These are phyloP conservation scores for Amorphotheca resinae DNA, from an alignment of 495 filamentous ascomycete species.

Conservation along the genomic window DNA sequence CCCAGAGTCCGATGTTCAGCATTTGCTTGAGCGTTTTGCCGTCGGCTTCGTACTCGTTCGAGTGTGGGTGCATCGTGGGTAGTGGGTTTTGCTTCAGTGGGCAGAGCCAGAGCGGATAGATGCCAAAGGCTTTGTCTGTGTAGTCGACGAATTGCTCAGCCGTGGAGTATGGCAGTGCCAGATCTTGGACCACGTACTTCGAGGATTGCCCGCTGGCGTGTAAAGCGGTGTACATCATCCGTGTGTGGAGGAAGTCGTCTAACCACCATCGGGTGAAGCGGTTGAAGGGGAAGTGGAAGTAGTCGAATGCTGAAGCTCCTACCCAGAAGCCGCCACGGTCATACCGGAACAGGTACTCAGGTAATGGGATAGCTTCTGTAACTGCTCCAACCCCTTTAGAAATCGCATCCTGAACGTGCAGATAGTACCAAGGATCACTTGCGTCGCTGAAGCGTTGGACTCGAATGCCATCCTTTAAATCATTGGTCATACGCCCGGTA, in stretches of 20 bases:
- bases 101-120: slow-evolving; percentile 51
- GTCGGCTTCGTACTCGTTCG: slow-evolving; percentile 19
- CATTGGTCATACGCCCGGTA: slow-evolving; percentile 35
- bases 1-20: slow-evolving; percentile 46
- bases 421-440: slow-evolving; percentile 42
- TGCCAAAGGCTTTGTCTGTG: slow-evolving; percentile 31
- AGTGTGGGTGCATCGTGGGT: slow-evolving; percentile 37
- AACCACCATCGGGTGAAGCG: slow-evolving; percentile 42
- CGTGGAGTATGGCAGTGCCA: slow-evolving; percentile 40
- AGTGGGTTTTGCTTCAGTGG: slow-evolving; percentile 33
- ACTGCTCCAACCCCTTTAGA: slow-evolving; percentile 8
- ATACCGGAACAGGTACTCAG: slow-evolving; percentile 48
- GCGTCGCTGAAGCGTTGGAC: slow-evolving; percentile 31
- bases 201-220: slow-evolving; percentile 42
- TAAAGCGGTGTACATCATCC: slow-evolving; percentile 49
- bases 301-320: slow-evolving; percentile 39
- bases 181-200: slow-evolving; percentile 44
- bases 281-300: slow-evolving; percentile 45
- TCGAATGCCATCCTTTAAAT: slow-evolving; percentile 15
- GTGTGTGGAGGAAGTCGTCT: slow-evolving; percentile 51
- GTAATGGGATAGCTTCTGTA: slow-evolving; percentile 37
- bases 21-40: slow-evolving; percentile 26
- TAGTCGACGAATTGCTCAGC: slow-evolving; percentile 40
- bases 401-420: slow-evolving; percentile 30
- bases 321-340: slow-evolving; percentile 51